phyloP scores from a whole-genome alignment of 345 rosid genomes.

The Pistacia vera region DNA sequence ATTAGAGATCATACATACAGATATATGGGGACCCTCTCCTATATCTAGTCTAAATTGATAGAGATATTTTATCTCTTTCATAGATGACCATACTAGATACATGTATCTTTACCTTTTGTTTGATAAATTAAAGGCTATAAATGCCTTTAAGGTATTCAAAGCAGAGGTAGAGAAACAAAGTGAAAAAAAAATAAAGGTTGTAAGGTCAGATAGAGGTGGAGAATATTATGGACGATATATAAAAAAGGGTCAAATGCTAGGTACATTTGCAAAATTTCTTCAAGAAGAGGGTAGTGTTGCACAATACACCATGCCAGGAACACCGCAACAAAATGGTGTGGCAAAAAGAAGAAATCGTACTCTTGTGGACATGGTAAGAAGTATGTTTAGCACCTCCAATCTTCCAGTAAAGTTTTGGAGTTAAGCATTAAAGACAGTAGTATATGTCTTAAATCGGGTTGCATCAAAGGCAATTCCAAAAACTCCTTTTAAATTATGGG shows the following conservation, averaged over 20 bases:
- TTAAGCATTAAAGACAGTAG: neutral
- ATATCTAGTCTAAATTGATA: neutral
- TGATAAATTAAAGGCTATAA: neutral
- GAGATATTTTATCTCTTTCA: neutral
- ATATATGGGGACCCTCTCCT: neutral
- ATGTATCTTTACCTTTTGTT: neutral
- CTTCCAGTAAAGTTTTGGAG: neutral
- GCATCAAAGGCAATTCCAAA: too few relatives aligned
- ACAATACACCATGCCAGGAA: neutral
- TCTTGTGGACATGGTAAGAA: neutral
- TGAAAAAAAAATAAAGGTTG: neutral
- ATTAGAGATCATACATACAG: neutral
- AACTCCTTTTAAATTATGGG: too few relatives aligned
- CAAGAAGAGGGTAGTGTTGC: neutral
- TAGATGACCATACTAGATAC: neutral
- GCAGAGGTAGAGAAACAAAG: neutral
- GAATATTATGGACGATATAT: neutral
- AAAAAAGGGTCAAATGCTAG: neutral
- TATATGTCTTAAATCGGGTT: too few relatives aligned
- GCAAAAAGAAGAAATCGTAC: neutral
- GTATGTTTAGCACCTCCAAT: neutral
- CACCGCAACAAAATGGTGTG: neutral
- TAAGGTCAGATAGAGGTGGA: neutral
- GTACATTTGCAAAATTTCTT: neutral
- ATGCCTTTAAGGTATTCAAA: neutral